phyloP scores from a whole-genome alignment of 768 basidiomycete species.

The Termitomyces sp. region DNA sequence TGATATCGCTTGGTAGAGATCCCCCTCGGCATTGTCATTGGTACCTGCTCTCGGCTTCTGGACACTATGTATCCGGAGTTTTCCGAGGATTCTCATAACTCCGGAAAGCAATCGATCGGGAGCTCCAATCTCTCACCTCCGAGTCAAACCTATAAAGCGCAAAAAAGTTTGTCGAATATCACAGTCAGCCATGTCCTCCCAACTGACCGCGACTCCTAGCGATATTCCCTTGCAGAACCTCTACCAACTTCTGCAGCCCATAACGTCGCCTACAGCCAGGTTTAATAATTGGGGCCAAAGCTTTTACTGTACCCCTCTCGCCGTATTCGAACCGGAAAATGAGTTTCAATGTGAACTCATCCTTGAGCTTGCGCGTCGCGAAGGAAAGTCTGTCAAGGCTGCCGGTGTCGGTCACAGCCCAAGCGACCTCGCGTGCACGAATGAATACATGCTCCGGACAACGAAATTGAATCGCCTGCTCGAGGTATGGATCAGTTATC shows the following conservation, averaged over 20 bases:
- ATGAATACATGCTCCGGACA: constrained; percentile 81
- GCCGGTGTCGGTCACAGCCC: constrained; percentile 93
- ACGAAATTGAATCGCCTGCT: constrained; percentile 69
- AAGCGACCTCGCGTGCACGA: constrained; percentile 90
- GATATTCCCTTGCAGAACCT: constrained; percentile 47
- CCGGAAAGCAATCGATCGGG: constrained; percentile 27
- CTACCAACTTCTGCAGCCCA: constrained; percentile 51
- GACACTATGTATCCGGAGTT: constrained; percentile 32
- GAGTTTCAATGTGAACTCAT: constrained; percentile 70
- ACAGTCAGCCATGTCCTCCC: constrained; percentile 33
- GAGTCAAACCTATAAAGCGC: constrained; percentile 41
- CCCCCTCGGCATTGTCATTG: constrained; percentile 6
- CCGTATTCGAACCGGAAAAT: constrained; percentile 74
- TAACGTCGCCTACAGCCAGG: constrained; percentile 43
- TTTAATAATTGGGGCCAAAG: constrained; percentile 91
- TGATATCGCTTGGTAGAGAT: constrained; percentile 5
- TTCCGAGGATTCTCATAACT: constrained; percentile 23
- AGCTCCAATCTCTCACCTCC: constrained; percentile 18
- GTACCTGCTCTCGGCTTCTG: too few species aligned
- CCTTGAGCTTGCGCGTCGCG: constrained; percentile 76
- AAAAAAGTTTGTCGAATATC: constrained; percentile 30
- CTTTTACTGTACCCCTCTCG: constrained; percentile 65
- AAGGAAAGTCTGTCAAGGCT: constrained; percentile 71
- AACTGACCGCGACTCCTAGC: constrained; percentile 31
- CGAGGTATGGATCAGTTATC: constrained; percentile 56